Evolutionary conservation across 2,329 filamentous ascomycete species (phyloP).

Genomic region (Ophiocordyceps camponoti-rufipedis): DNA sequence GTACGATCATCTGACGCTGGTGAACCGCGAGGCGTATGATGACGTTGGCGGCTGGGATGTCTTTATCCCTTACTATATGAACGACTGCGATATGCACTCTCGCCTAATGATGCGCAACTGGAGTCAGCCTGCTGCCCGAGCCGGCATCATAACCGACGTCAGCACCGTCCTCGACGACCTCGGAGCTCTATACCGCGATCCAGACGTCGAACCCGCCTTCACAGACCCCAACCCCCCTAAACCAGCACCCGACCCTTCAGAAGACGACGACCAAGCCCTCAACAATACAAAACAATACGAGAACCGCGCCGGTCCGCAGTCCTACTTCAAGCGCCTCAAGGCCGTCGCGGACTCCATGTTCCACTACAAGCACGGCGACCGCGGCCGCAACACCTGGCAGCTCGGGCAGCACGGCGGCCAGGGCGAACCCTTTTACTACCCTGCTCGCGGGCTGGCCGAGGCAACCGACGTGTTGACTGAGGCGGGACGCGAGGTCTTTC

Average conservation of each 20-base stretch:
- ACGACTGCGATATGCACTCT: constrained; percentile 36
- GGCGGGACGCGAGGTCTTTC: constrained; percentile 21
- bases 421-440: constrained; percentile 34
- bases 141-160: constrained; percentile 26
- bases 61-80: constrained; percentile 37
- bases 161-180: constrained; percentile 26
- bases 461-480: constrained; percentile 26
- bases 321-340: constrained; percentile 6
- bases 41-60: constrained; percentile 37
- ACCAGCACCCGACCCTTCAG: constrained; percentile 6
- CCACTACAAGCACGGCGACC: constrained; percentile 21
- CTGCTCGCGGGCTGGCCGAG: constrained; percentile 23
- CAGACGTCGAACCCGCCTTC: constrained; percentile 16
- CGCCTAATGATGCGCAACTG: constrained; percentile 27
- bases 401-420: constrained; percentile 27
- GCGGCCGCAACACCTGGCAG: constrained; percentile 33
- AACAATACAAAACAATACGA: background rate
- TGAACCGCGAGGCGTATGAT: constrained; percentile 32
- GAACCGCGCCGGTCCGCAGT: background rate
- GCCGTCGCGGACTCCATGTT: constrained; percentile 17
- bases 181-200: constrained; percentile 24
- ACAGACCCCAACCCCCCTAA: constrained; percentile 15
- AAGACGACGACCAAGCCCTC: constrained; percentile 1
- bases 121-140: constrained; percentile 18
- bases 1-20: constrained; percentile 38